Conservation (phyloP, 2,329 filamentous ascomycete species). For the Amylocarpus encephaloides region DNA sequence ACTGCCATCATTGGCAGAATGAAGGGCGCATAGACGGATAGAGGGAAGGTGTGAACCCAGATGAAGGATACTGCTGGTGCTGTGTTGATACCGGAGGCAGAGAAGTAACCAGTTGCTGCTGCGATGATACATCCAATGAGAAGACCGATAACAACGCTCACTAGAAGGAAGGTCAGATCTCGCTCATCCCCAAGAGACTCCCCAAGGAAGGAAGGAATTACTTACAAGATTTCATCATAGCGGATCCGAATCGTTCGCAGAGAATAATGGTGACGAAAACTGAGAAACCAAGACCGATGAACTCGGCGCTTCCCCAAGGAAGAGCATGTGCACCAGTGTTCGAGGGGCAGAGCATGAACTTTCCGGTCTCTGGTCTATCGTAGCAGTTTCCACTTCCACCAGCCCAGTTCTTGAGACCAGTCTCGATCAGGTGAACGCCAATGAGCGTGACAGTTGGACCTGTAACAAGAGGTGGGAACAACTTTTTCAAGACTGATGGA, state of each 20-base stretch:
- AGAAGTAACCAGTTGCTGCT: constrained; percentile 72
- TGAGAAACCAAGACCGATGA: constrained; percentile 71
- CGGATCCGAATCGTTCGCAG: constrained; percentile 73
- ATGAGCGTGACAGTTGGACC: constrained; percentile 69
- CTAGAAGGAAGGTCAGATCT: constrained; percentile 3
- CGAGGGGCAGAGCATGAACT: constrained; percentile 60
- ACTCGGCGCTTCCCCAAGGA: constrained; percentile 73
- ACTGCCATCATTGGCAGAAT: constrained; percentile 65
- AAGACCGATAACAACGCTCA: constrained; percentile 61
- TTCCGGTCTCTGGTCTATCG: constrained; percentile 39
- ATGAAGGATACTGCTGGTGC: constrained; percentile 69
- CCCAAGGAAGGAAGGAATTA: not conserved
- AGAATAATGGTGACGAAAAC: constrained; percentile 76
- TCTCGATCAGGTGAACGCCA: constrained; percentile 64
- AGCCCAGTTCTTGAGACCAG: constrained; percentile 71
- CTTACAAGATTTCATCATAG: constrained; percentile 62
- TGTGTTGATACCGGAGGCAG: constrained; percentile 60
- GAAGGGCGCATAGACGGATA: constrained; percentile 65
- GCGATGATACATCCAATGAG: constrained; percentile 74
- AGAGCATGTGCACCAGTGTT: constrained; percentile 64
- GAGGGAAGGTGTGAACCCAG: constrained; percentile 72
- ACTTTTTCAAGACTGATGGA: constrained; percentile 57
- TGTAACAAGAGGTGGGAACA: constrained; percentile 75
- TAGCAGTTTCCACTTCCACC: constrained; percentile 61
- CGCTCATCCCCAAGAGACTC: not conserved